A percentile compares a stretch with the other conserved stretches of the same genome.
Evolutionary conservation across 257 asterid genomes (phyloP).

Genomic region (Solanum tarijense): DNA sequence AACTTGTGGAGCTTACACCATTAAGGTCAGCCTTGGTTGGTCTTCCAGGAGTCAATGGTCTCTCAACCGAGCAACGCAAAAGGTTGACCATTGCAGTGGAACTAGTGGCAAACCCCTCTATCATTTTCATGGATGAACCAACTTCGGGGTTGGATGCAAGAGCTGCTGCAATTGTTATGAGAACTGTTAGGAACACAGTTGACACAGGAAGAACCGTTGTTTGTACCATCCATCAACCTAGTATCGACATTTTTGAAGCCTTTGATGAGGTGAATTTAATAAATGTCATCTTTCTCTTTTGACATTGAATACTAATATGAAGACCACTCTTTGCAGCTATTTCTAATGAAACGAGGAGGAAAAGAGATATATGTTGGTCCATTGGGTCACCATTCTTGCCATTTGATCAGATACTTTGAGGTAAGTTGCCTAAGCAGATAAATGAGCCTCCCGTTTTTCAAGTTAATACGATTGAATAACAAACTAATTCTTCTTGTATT

Average conservation of each 20-base stretch:
- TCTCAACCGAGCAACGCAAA: neutral
- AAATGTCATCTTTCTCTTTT: neutral
- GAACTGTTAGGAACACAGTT: neutral
- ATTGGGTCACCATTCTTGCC: neutral
- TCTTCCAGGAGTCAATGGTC: neutral
- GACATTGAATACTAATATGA: neutral
- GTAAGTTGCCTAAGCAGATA: neutral
- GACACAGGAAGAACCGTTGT: neutral
- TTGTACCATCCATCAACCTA: neutral
- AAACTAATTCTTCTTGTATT: neutral
- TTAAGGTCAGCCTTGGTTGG: neutral
- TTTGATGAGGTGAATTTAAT: neutral
- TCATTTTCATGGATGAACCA: conserved; percentile 1
- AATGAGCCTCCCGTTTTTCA: neutral
- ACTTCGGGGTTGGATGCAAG: neutral
- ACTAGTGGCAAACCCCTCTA: neutral
- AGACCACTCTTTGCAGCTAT: neutral
- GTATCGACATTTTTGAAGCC: neutral
- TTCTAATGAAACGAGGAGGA: neutral
- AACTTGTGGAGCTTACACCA: neutral
- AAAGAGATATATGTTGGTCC: neutral
- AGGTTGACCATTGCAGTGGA: conserved; percentile 1
- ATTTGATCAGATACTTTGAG: neutral
- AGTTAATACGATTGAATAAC: neutral
- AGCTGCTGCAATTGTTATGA: neutral